Conservation (phyloP, 768 basidiomycete species). For the Cystofilobasidium macerans region DNA sequence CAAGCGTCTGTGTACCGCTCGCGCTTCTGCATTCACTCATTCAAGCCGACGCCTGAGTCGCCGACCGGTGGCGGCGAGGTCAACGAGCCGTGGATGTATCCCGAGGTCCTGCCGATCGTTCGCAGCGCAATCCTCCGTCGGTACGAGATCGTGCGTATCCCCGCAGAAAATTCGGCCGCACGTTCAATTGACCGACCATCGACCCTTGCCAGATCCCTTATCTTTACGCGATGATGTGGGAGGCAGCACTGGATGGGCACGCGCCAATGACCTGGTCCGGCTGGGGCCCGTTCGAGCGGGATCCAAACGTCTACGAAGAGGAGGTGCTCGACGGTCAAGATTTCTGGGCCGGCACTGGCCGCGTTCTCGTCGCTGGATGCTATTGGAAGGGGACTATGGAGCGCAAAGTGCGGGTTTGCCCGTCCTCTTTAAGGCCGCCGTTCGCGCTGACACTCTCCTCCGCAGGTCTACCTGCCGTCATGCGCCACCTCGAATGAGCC, state of each 20-base stretch:
- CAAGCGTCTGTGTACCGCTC: slow-evolving; percentile 34
- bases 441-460: neutral
- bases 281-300: slow-evolving; percentile 34
- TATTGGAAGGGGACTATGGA: slow-evolving; percentile 31
- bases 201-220: slow-evolving; percentile 34
- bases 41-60: slow-evolving; percentile 31
- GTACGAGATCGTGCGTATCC: slow-evolving; percentile 34
- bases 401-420: slow-evolving; percentile 7
- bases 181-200: no score
- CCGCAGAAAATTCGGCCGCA: no score
- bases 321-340: slow-evolving; percentile 36
- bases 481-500: slow-evolving; percentile 14
- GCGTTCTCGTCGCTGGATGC: slow-evolving; percentile 34
- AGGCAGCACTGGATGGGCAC: neutral
- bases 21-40: slow-evolving; percentile 37
- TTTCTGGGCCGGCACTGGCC: slow-evolving; percentile 36
- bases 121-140: slow-evolving; percentile 33
- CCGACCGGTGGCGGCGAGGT: slow-evolving; percentile 9
- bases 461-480: slow-evolving; percentile 36
- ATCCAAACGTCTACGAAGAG: slow-evolving; percentile 33
- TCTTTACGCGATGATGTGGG: slow-evolving; percentile 27
- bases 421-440: neutral
- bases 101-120: slow-evolving; percentile 33
- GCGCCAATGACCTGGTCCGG: slow-evolving; percentile 35
- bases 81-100: slow-evolving; percentile 29